phyloP scores from a whole-genome alignment of 441 rosid species.

The Erysimum pusillum region DNA sequence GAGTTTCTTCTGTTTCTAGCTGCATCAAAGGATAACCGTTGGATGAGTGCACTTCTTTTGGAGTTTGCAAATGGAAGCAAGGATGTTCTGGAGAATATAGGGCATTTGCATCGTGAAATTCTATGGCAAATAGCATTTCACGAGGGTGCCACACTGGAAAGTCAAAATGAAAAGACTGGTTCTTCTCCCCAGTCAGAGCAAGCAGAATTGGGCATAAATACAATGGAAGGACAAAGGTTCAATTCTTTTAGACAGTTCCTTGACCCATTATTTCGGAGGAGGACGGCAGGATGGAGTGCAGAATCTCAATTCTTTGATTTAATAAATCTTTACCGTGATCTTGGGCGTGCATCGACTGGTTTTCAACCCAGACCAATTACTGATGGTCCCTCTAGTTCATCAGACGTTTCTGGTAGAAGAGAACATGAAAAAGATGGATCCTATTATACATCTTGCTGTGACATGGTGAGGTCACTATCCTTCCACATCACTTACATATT shows the following conservation, averaged over 20 bases:
- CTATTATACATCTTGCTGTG: conserved; percentile 89
- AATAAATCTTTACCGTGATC: conserved; percentile 89
- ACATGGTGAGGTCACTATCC: conserved; percentile 88
- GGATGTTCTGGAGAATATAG: conserved; percentile 90
- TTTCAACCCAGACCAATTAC: conserved; percentile 69
- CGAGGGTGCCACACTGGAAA: conserved; percentile 83
- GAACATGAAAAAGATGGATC: conserved; percentile 83
- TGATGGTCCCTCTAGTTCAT: conserved; percentile 70
- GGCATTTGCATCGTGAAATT: conserved; percentile 84
- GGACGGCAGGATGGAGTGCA: conserved; percentile 87
- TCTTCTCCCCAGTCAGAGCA: conserved; percentile 64
- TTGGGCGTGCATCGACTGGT: conserved; percentile 86
- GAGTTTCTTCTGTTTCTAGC: conserved; percentile 98
- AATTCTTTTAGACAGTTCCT: conserved; percentile 94
- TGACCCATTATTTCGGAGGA: conserved; percentile 93
- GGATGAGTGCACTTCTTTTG: conserved; percentile 92
- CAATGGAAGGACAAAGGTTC: conserved; percentile 82
- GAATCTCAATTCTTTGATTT: conserved; percentile 98
- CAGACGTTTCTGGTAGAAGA: conserved; percentile 63
- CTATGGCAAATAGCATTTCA: conserved; percentile 92
- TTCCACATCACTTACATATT: conserved; percentile 92
- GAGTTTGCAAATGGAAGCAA: conserved; percentile 90
- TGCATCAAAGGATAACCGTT: conserved; percentile 95
- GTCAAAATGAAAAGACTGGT: conserved; percentile 60
- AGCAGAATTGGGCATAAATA: conserved; percentile 58